phyloP scores from a whole-genome alignment of 2,329 filamentous ascomycete genomes.

The Neonectria hederae region DNA sequence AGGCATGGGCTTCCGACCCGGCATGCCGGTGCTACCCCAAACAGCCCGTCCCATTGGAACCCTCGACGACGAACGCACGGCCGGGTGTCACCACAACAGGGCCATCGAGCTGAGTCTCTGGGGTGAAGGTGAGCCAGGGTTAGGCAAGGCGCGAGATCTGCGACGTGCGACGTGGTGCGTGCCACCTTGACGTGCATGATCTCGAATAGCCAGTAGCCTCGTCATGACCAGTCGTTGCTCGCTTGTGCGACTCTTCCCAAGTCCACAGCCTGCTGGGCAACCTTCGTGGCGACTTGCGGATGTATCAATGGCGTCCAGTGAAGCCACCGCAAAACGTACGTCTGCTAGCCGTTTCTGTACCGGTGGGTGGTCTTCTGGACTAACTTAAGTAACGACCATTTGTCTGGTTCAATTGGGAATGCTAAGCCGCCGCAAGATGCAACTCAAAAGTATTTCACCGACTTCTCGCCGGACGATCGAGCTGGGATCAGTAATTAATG shows the following conservation, averaged over 20 bases:
- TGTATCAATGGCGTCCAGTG: not conserved
- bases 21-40: slow-evolving; percentile 36
- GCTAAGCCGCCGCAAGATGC: not conserved
- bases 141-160: slow-evolving; percentile 41
- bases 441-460: not conserved
- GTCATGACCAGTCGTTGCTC: slow-evolving; percentile 39
- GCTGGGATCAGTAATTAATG: not conserved
- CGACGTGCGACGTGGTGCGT: slow-evolving; percentile 35
- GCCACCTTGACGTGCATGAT: slow-evolving; percentile 43
- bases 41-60: slow-evolving; percentile 35
- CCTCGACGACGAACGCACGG: slow-evolving; percentile 33
- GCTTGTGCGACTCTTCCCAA: slow-evolving; percentile 37
- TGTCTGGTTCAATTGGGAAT: not conserved
- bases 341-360: not conserved
- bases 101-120: slow-evolving; percentile 20
- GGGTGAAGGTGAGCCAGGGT: slow-evolving; percentile 29
- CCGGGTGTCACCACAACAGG: slow-evolving; percentile 32
- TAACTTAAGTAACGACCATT: not conserved
- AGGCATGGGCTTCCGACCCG: slow-evolving; percentile 30
- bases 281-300: slow-evolving; percentile 10
- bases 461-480: not conserved
- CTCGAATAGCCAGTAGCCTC: slow-evolving; percentile 40
- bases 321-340: not conserved
- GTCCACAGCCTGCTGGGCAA: slow-evolving; percentile 22
- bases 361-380: not conserved